Base-by-base conservation (phyloP, 2,329 filamentous ascomycete genomes). In the Exophiala mesophila region DNA sequence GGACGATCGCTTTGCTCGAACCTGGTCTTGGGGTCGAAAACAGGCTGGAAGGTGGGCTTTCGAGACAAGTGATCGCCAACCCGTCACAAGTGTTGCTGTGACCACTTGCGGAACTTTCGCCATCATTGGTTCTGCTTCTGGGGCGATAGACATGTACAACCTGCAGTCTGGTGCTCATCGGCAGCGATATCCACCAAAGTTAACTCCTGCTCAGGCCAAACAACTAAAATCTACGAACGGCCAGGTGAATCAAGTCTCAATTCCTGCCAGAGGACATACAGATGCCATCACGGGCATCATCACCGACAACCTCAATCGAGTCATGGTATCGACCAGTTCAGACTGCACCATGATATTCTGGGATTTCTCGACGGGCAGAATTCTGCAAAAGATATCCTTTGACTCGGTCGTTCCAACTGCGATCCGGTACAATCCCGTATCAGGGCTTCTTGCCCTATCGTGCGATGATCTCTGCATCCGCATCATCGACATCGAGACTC, bases 11-110 rank as follows among this genome's bases (percentile, higher is more conserved):
- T 85, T 78, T 59, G 92, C 88, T 13, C 80, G 92, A 39, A 97
- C 92, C 1, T 98, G 92, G 92, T 96, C 96, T 66, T 97, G 92
- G 89, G 92, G 90, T 4, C 82, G 88, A 43, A 96, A 94, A 66
- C 82, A 84, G 56, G 89, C 92, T 36, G 92, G 92, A 8, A 77
- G 92, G 50, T 98, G 92, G 92, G 83, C 85, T 1, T 87, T 98
- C 55, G 81, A 85, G 52, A 96, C 89, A 1, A 78, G 83, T 29
- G 92, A 98, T 64, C 47, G 57, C 23, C 45, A 44, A 17, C 26
- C 48, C 19, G 49, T 43, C 21, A 78, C 84, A 52, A 90, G 85
- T 39, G 88, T 98, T 15, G 78, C 88, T 8, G 83, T 98, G 47
- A 95, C 87, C 40, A 77, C 87, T 1, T 98, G 92, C 57, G 92